Conservation (phyloP, 75 land plant species). For the Pinus tabuliformis region DNA sequence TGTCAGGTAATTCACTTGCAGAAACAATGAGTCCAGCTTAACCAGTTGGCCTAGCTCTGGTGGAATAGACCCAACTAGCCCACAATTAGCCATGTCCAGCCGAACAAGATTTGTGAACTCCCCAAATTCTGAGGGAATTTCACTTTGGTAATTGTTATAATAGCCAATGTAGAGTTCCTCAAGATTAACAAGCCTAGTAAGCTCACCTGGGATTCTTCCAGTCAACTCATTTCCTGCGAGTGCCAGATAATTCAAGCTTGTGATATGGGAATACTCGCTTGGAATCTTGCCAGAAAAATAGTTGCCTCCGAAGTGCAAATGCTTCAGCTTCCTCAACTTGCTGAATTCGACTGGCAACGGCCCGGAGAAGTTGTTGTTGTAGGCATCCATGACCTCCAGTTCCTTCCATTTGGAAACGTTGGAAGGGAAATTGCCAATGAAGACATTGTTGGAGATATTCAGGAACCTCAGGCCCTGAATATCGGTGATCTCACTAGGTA, state of each 20-base stretch:
- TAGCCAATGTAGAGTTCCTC: conserved; percentile 63
- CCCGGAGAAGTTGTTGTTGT: conserved; percentile 66
- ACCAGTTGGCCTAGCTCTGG: conserved; percentile 49
- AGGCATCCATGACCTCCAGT: conserved; percentile 52
- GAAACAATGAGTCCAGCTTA: conserved; percentile 45
- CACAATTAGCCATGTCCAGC: conserved; percentile 62
- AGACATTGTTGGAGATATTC: conserved; percentile 66
- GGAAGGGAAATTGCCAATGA: conserved; percentile 40
- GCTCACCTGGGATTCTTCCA: conserved; percentile 59
- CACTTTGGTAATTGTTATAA: conserved; percentile 52
- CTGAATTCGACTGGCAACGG: conserved; percentile 51
- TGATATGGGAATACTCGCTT: conserved; percentile 36
- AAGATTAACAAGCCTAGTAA: conserved; percentile 48
- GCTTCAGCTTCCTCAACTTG: conserved; percentile 32
- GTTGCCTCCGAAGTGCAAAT: conserved; percentile 78
- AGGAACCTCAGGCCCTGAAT: conserved; percentile 35
- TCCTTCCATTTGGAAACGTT: conserved; percentile 32
- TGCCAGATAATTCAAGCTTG: conserved; percentile 33
- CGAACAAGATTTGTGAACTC: conserved; percentile 48
- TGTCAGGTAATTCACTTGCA: conserved; percentile 49
- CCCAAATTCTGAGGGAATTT: conserved; percentile 61
- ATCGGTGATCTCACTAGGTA: conserved; percentile 39
- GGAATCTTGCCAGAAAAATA: conserved; percentile 68
- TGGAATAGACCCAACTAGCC: conserved; percentile 53
- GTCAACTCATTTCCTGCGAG: conserved; percentile 51